A percentile compares a stretch with the other conserved stretches of the same genome.
Evolutionary conservation across 768 basidiomycete genomes (phyloP).

Genomic region (Sistotremastrum suecicum): DNA sequence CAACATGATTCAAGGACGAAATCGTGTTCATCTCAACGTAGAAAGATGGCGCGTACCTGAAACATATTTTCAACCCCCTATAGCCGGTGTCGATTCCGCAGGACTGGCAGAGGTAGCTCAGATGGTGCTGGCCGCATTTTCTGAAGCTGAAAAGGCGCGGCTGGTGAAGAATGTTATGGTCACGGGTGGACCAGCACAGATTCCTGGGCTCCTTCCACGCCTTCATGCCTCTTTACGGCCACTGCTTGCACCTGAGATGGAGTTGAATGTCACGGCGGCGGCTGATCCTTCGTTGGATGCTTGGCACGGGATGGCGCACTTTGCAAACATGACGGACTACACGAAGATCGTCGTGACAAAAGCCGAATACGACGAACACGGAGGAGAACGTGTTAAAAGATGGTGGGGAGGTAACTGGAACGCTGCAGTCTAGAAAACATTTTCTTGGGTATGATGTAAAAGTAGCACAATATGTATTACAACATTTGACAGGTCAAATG

Average conservation of each 20-base stretch:
- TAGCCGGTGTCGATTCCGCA: slow-evolving; percentile 90
- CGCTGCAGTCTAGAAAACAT: slow-evolving; percentile 11
- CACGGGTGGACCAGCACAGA: slow-evolving; percentile 67
- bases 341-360: slow-evolving; percentile 43
- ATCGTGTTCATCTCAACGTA: slow-evolving; percentile 77
- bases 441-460: neutral
- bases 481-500: neutral
- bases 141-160: slow-evolving; percentile 47
- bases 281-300: slow-evolving; percentile 59
- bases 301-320: slow-evolving; percentile 85
- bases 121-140: slow-evolving; percentile 63
- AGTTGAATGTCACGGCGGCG: slow-evolving; percentile 49
- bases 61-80: slow-evolving; percentile 82
- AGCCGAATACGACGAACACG: slow-evolving; percentile 83
- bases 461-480: too few relatives aligned
- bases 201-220: slow-evolving; percentile 55
- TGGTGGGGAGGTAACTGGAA: slow-evolving; percentile 96
- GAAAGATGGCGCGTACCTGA: slow-evolving; percentile 89
- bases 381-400: slow-evolving; percentile 70
- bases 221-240: slow-evolving; percentile 68
- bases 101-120: slow-evolving; percentile 89
- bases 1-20: slow-evolving; percentile 26
- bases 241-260: slow-evolving; percentile 71
- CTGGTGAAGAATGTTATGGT: slow-evolving; percentile 86
- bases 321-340: slow-evolving; percentile 18